Conservation (phyloP, 1,284 basidiomycete species). For the Hypsizygus ulmarius region DNA sequence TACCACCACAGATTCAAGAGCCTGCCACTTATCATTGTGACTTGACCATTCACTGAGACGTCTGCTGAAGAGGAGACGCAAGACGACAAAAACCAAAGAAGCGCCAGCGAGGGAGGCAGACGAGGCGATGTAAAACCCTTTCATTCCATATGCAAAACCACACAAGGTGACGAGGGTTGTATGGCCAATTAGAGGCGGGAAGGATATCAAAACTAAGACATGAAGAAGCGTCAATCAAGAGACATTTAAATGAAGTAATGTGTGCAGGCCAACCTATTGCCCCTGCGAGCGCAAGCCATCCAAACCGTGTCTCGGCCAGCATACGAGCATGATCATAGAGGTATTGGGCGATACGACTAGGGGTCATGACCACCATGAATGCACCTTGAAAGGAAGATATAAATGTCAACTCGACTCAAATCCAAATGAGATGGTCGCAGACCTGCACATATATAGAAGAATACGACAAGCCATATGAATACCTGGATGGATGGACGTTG, state of each 20-base stretch:
- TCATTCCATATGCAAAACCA: conserved; percentile 81
- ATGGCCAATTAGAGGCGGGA: conserved; percentile 80
- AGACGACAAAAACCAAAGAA: conserved; percentile 56
- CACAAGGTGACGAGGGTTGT: conserved; percentile 63
- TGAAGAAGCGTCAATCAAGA: conserved; percentile 12
- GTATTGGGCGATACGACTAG: conserved; percentile 63
- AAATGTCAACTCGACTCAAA: conserved; percentile 18
- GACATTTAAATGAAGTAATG: conserved; percentile 6
- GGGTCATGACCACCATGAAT: conserved; percentile 55
- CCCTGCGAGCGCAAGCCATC: conserved; percentile 56
- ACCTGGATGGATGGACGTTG: conserved; percentile 18
- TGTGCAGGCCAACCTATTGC: conserved; percentile 45
- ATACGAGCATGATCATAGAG: conserved; percentile 68
- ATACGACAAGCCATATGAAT: conserved; percentile 41
- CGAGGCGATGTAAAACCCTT: conserved; percentile 66
- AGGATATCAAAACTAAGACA: conserved; percentile 57
- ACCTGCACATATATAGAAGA: conserved; percentile 45
- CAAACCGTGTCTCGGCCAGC: conserved; percentile 57
- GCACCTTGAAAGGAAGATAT: conserved; percentile 26
- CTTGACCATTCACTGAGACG: conserved; percentile 57
- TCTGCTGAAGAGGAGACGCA: conserved; percentile 59
- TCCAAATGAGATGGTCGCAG: conserved; percentile 1
- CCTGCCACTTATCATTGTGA: conserved; percentile 70
- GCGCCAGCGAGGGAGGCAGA: conserved; percentile 66
- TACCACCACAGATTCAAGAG: conserved; percentile 74